Percentiles rank a stretch among this genome's conserved stretches.
phyloP scores from a whole-genome alignment of 2,329 filamentous ascomycete species.

The Phoma sp. region DNA sequence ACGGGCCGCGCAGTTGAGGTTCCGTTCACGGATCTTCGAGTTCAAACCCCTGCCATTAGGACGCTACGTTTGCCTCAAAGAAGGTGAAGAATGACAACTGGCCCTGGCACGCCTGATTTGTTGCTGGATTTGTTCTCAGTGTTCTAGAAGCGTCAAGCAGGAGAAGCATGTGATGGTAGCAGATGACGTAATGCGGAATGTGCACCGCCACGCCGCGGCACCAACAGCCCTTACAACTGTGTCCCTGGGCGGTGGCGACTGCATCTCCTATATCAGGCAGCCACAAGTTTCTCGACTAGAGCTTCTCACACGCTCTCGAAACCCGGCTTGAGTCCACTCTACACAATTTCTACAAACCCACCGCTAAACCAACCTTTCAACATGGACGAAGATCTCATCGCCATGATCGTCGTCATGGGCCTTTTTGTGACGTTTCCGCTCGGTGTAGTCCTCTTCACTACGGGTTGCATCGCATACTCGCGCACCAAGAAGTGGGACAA shows the following conservation, averaged over 20 bases:
- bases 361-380: background rate
- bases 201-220: constrained; percentile 14
- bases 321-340: background rate
- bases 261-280: constrained; percentile 19
- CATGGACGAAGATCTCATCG: constrained; percentile 41
- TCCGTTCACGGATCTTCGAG: background rate
- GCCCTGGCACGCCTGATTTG: background rate
- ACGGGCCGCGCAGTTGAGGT: background rate
- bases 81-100: background rate
- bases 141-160: background rate
- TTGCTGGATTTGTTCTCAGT: background rate
- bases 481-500: constrained; percentile 44
- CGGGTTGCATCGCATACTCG: constrained; percentile 34
- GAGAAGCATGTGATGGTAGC: constrained; percentile 1
- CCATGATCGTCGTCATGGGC: constrained; percentile 31
- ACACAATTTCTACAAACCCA: background rate
- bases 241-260: constrained; percentile 17
- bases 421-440: constrained; percentile 35
- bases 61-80: background rate
- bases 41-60: background rate
- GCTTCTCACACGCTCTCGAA: background rate
- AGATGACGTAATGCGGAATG: constrained; percentile 16
- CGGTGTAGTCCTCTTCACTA: constrained; percentile 30
- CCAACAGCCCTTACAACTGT: constrained; percentile 6
- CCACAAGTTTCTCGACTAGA: constrained; percentile 1